Evolutionary conservation across 2,329 filamentous ascomycete species (phyloP), one percentile per base, ranked within the genome.

Genomic region (Colletotrichum tropicale): DNA sequence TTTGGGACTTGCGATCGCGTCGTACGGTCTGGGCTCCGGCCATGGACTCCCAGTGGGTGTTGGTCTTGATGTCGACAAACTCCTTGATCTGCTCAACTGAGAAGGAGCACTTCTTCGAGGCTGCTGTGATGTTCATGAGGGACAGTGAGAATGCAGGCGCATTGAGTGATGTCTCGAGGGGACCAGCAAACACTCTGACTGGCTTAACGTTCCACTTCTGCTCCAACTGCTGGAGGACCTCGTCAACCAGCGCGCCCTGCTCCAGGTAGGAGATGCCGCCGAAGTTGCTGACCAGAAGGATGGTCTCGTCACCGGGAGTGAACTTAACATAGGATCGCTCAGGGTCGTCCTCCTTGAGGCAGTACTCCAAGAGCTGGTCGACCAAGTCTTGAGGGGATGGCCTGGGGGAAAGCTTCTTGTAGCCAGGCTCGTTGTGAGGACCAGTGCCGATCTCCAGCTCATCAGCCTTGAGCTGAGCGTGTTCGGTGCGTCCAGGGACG

Each of bases 111-210:
- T 85, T 85, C 65, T 80, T 80, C 0, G 89, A 86, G 0, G 88
- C 86, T 1, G 86, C 87, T 0, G 88, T 88, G 52, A 92, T 81
- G 81, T 93, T 94, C 79, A 94, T 84, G 65, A 95, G 79, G 5
- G 92, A 93, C 8, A 95, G 88, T 16, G 91, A 93, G 80, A 95
- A 95, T 0, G 93, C 93, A 0, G 93, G 89, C 0, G 92, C 93
- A 78, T 95, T 94, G 79, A 95, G 88, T 18, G 92, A 94, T 0
- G 93, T 94, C 88, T 94, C 94, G 71, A 93, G 89, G 32, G 91
- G 92, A 2, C 93, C 93, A 0, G 88, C 85, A 67, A 91, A 87
- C 67, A 94, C 88, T 34, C 93, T 87, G 5, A 87, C 86, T 0
- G 90, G 89, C 62, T 84, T 82, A 6, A 91, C 85, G 8, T 85